Percentiles rank a stretch among this genome's conserved stretches.
These are phyloP conservation scores for Gossypium turneri DNA, from an alignment of 345 rosid genomes.

Conservation along the genomic window DNA sequence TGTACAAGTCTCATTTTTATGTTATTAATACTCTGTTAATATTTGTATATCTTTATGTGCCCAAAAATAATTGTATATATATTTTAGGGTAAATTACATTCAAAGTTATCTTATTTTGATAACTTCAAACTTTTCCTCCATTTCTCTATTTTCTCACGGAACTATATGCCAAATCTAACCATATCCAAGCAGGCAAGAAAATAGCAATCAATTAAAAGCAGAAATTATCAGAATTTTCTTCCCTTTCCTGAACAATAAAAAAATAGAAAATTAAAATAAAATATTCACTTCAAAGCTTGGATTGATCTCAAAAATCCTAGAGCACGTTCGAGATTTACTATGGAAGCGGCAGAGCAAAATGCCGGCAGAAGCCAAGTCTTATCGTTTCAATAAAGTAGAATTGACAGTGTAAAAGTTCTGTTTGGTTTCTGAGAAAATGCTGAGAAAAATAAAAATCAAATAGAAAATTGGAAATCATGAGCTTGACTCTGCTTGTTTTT, in stretches of 20 bases:
- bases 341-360: slow-evolving; percentile 13
- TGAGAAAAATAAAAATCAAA: slow-evolving; percentile 19
- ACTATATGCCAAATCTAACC: slow-evolving; percentile 25
- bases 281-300: slow-evolving; percentile 13
- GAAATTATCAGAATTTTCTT: not conserved
- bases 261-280: slow-evolving; percentile 1
- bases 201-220: not conserved
- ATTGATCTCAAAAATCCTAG: slow-evolving; percentile 23
- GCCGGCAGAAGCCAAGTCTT: slow-evolving; percentile 12
- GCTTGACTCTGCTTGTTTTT: slow-evolving; percentile 9
- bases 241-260: slow-evolving; percentile 20
- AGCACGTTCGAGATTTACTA: not conserved
- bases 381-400: slow-evolving; percentile 3
- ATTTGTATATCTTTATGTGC: no score
- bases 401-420: slow-evolving; percentile 14
- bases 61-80: no score
- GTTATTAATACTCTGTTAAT: no score
- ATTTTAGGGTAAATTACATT: no score
- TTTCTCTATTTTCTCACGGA: slow-evolving; percentile 23
- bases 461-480: slow-evolving; percentile 34
- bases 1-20: not conserved
- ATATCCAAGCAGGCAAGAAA: slow-evolving; percentile 27
- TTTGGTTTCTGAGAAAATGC: slow-evolving; percentile 40
- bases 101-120: no score
- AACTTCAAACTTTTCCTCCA: slow-evolving; percentile 1